phyloP scores from a whole-genome alignment of 2,329 filamentous ascomycete genomes.

The Xylariaceae sp. region DNA sequence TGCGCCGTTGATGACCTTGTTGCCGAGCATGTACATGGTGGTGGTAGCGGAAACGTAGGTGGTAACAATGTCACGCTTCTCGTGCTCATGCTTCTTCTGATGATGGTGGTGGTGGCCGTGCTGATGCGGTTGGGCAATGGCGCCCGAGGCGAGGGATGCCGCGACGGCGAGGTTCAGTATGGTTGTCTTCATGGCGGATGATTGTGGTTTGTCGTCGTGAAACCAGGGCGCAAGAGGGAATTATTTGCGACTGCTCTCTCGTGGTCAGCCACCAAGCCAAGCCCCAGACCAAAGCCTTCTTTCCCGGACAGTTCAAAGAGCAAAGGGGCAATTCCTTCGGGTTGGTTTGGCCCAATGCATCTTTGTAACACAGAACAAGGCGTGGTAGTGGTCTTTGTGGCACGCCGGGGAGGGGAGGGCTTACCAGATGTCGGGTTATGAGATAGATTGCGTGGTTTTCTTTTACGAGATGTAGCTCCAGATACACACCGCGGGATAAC shows the following conservation, averaged over 20 bases:
- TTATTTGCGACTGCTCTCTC: too few species aligned
- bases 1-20: slow-evolving; percentile 53
- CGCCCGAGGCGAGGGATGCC: slow-evolving; percentile 46
- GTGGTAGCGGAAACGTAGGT: slow-evolving; percentile 59
- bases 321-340: background rate
- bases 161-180: slow-evolving; percentile 47
- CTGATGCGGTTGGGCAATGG: slow-evolving; percentile 51
- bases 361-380: slow-evolving; percentile 2
- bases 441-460: slow-evolving; percentile 8
- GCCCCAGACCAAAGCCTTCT: too few species aligned
- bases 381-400: too few species aligned
- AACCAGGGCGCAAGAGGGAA: too few species aligned
- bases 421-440: too few species aligned
- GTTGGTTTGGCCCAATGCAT: slow-evolving; percentile 1
- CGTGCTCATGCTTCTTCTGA: slow-evolving; percentile 48
- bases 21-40: slow-evolving; percentile 69
- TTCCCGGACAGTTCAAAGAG: background rate
- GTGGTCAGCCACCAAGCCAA: too few species aligned
- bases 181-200: slow-evolving; percentile 50
- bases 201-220: too few species aligned
- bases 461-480: slow-evolving; percentile 11
- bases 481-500: too few species aligned
- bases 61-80: slow-evolving; percentile 47
- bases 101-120: slow-evolving; percentile 59
- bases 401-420: too few species aligned